These are phyloP conservation scores for Beauveria sp. DNA, from an alignment of 2,329 filamentous ascomycete genomes.

Conservation along the genomic window DNA sequence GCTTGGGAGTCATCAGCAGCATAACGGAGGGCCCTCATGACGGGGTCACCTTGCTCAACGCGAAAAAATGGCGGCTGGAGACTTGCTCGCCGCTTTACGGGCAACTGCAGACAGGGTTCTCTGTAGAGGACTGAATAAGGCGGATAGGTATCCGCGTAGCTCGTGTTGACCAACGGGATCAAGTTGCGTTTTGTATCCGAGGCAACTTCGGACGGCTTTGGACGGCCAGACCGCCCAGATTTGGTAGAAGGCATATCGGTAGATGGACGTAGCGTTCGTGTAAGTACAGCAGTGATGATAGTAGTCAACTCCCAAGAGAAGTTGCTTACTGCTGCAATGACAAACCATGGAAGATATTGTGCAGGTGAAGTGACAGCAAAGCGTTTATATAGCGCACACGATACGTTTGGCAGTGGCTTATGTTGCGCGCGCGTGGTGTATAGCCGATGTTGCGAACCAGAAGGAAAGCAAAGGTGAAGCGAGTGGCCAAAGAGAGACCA, in stretches of 20 bases:
- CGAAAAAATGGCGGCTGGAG: constrained; percentile 38
- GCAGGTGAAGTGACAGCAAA: background rate
- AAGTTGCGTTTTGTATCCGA: constrained; percentile 65
- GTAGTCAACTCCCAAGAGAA: background rate
- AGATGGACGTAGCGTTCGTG: background rate
- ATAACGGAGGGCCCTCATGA: constrained; percentile 54
- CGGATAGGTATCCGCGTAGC: constrained; percentile 47
- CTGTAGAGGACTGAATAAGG: constrained; percentile 53
- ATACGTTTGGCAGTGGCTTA: background rate
- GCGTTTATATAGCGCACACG: background rate
- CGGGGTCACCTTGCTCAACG: constrained; percentile 50
- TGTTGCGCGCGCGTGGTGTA: background rate
- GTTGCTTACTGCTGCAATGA: background rate
- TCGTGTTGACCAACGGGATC: constrained; percentile 55
- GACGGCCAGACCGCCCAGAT: constrained; percentile 31
- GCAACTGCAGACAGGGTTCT: constrained; percentile 41
- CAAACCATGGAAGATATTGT: background rate
- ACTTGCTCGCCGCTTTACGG: constrained; percentile 28
- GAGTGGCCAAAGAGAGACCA: constrained; percentile 18
- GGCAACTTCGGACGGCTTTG: constrained; percentile 60
- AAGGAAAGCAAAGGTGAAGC: background rate
- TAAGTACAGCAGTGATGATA: background rate
- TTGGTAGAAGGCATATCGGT: constrained; percentile 25
- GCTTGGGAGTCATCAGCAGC: constrained; percentile 30
- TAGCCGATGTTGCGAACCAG: background rate